Conservation (phyloP, 768 basidiomycete species). For the Boletellus ananiceps region DNA sequence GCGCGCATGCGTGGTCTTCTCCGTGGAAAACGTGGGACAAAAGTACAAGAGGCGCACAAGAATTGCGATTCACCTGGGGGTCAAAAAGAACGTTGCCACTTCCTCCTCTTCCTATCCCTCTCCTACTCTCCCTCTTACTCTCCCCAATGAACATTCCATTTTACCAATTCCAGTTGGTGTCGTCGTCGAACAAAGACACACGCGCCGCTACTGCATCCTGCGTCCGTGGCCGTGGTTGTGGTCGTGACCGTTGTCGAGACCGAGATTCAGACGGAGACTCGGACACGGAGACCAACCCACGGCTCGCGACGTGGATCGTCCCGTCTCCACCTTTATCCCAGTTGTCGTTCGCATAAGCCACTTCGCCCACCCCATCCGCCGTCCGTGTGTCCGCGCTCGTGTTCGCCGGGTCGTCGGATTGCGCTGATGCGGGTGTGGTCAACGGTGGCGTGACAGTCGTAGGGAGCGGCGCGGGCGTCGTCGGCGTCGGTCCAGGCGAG, state of each 20-base stretch:
- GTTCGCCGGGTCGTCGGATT: constrained; percentile 25
- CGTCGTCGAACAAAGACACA: constrained; percentile 32
- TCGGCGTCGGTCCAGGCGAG: constrained; percentile 34
- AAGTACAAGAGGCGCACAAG: no score
- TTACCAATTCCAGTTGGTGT: constrained; percentile 64
- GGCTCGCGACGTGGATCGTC: no score
- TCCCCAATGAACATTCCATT: no score
- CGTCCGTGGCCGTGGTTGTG: neutral
- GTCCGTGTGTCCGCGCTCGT: constrained; percentile 32
- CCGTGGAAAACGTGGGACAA: no score
- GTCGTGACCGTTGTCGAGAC: neutral
- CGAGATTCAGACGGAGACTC: neutral
- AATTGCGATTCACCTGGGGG: no score
- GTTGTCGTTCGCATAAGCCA: no score
- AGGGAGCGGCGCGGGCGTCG: constrained; percentile 21
- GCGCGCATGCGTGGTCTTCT: no score
- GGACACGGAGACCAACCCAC: no score
- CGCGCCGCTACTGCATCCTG: neutral
- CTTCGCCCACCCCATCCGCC: neutral
- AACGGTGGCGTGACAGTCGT: neutral
- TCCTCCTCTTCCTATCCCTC: neutral
- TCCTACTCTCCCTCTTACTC: neutral
- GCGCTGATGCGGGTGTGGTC: neutral
- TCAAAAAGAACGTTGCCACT: no score
- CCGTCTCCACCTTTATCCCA: no score